phyloP scores from a whole-genome alignment of 306 rosid genomes.

The Fragaria vesca region DNA sequence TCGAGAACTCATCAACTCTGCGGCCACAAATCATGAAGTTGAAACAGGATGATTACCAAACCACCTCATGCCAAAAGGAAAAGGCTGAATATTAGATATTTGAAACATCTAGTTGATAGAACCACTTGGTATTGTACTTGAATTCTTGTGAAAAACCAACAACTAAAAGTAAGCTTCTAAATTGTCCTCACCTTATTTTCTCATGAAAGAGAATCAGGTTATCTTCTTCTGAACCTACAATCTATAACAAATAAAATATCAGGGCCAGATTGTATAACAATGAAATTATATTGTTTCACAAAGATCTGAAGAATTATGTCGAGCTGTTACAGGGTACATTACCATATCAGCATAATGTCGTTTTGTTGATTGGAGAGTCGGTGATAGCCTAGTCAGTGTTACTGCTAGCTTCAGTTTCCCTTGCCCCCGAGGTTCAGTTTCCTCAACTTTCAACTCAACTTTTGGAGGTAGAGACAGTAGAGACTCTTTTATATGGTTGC shows the following conservation, averaged over 20 bases:
- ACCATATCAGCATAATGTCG: conserved; percentile 94
- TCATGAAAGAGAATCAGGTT: conserved; percentile 79
- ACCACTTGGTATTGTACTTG: conserved; percentile 12
- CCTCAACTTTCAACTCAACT: conserved; percentile 63
- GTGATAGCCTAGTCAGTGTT: conserved; percentile 71
- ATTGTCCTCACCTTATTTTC: conserved; percentile 73
- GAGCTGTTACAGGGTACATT: conserved; percentile 23
- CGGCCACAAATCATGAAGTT: conserved; percentile 27
- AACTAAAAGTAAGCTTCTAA: conserved; percentile 9
- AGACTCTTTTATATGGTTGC: conserved; percentile 93
- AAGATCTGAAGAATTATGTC: conserved; percentile 17
- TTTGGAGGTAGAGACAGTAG: conserved; percentile 82
- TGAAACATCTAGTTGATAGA: background rate
- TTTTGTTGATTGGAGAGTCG: conserved; percentile 54
- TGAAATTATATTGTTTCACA: background rate
- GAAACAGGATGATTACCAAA: conserved; percentile 1
- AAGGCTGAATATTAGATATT: background rate
- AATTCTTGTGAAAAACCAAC: conserved; percentile 14
- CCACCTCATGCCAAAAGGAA: conserved; percentile 5
- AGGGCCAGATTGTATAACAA: background rate
- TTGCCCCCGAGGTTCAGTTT: conserved; percentile 49
- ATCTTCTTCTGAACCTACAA: conserved; percentile 78
- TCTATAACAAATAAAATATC: conserved; percentile 43
- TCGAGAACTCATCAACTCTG: conserved; percentile 93
- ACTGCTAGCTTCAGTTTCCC: conserved; percentile 68